A percentile compares a stretch with the other conserved stretches of the same genome.
Conservation (phyloP, 108 stramenopile genomes). For the Cylindrotheca fusiformis region DNA sequence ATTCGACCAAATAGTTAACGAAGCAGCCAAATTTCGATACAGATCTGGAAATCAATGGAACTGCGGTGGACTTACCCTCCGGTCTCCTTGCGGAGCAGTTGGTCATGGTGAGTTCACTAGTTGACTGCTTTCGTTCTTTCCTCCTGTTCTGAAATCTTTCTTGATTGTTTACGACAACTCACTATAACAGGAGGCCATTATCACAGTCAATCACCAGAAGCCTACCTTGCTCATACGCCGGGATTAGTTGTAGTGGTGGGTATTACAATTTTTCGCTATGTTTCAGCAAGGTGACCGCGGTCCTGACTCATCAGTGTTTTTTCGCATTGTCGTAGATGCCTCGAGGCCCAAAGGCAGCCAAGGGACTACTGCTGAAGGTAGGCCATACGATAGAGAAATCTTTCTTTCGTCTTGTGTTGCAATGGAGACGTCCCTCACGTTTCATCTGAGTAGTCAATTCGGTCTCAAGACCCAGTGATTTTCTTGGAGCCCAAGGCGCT, state of each 20-base stretch:
- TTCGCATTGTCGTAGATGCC: no score
- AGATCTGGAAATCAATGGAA: slow-evolving; percentile 95
- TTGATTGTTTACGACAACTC: background rate
- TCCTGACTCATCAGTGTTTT: no score
- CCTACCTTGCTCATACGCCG: slow-evolving; percentile 93
- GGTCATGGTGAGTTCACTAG: slow-evolving; percentile 48
- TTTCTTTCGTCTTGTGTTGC: background rate
- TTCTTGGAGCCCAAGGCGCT: slow-evolving; percentile 98
- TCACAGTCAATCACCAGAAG: slow-evolving; percentile 96
- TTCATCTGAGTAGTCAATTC: slow-evolving; percentile 68
- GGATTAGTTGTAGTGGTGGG: slow-evolving; percentile 47
- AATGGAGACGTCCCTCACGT: background rate
- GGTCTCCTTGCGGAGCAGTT: slow-evolving; percentile 94
- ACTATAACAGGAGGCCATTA: slow-evolving; percentile 86
- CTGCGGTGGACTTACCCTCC: slow-evolving; percentile 92
- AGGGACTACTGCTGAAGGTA: slow-evolving; percentile 25
- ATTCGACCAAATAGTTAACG: slow-evolving; percentile 98
- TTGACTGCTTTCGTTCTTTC: background rate
- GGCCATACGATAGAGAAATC: background rate
- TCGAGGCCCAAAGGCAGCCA: slow-evolving; percentile 87
- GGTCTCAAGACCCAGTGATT: slow-evolving; percentile 92
- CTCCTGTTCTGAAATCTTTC: background rate
- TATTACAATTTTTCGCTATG: background rate
- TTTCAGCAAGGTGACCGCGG: slow-evolving; percentile 76
- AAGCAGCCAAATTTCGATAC: slow-evolving; percentile 95